phyloP scores from a whole-genome alignment of 2,329 filamentous ascomycete species.

The Aquanectria penicillioides region DNA sequence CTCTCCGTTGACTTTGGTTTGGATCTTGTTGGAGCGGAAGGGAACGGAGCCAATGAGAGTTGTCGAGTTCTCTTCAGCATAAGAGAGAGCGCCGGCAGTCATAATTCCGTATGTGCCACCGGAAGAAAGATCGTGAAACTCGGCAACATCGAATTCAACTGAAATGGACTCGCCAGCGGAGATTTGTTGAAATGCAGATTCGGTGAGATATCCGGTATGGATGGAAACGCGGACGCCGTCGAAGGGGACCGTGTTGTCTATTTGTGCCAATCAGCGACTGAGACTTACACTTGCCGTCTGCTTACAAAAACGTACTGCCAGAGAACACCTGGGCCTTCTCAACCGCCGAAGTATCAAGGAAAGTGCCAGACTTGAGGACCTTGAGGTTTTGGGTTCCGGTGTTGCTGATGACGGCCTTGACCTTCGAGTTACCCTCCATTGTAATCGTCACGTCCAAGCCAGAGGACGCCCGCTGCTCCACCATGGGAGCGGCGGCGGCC shows the following conservation, averaged over 20 bases:
- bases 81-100: conserved; percentile 65
- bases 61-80: conserved; percentile 61
- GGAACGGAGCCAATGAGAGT: conserved; percentile 64
- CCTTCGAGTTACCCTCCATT: conserved; percentile 60
- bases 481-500: conserved; percentile 37
- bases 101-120: conserved; percentile 67
- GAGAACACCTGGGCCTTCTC: conserved; percentile 64
- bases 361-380: conserved; percentile 63
- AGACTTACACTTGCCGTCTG: not conserved
- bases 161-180: conserved; percentile 60
- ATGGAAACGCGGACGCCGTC: conserved; percentile 64
- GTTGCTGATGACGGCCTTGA: conserved; percentile 65
- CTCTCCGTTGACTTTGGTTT: conserved; percentile 65
- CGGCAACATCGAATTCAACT: conserved; percentile 63
- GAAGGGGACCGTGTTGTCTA: conserved; percentile 57
- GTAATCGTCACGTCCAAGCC: conserved; percentile 58
- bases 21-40: conserved; percentile 69
- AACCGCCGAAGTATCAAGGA: conserved; percentile 62
- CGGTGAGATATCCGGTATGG: conserved; percentile 53
- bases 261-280: conserved; percentile 3
- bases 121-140: conserved; percentile 61
- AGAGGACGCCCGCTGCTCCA: conserved; percentile 47
- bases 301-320: conserved; percentile 45
- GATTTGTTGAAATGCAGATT: conserved; percentile 62
- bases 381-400: conserved; percentile 59